Percentiles rank a stretch among this genome's conserved stretches.
These are phyloP conservation scores for Volvariella surrecta DNA, from an alignment of 1,284 basidiomycete genomes.

Conservation along the genomic window DNA sequence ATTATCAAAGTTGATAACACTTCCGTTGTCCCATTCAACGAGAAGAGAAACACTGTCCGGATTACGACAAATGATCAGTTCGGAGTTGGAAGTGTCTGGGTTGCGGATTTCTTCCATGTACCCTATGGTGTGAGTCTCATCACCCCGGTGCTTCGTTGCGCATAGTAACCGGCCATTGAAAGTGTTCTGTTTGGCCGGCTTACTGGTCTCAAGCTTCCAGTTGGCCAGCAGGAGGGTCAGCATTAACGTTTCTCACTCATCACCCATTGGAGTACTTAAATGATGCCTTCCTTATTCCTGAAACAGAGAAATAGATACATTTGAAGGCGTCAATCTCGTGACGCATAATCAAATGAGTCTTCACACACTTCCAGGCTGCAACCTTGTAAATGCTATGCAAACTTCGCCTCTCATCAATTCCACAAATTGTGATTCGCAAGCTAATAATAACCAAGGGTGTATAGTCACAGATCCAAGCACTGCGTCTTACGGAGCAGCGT, in stretches of 20 bases:
- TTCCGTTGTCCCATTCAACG: slow-evolving; percentile 42
- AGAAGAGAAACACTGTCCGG: slow-evolving; percentile 66
- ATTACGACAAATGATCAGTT: slow-evolving; percentile 51
- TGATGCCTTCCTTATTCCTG: no score
- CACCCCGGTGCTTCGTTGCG: no score
- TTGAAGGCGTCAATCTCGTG: slow-evolving; percentile 66
- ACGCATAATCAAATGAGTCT: slow-evolving; percentile 58
- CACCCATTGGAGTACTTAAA: no score
- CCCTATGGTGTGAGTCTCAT: slow-evolving; percentile 57
- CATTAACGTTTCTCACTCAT: slow-evolving; percentile 8
- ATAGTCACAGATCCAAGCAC: slow-evolving; percentile 42
- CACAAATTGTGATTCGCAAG: slow-evolving; percentile 50
- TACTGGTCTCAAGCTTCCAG: slow-evolving; percentile 54
- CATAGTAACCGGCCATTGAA: no score
- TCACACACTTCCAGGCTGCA: slow-evolving; percentile 60
- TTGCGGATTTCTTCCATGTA: slow-evolving; percentile 59
- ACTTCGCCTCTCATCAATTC: slow-evolving; percentile 45
- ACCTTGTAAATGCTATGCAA: slow-evolving; percentile 37
- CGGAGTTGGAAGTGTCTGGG: slow-evolving; percentile 57
- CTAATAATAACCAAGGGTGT: slow-evolving; percentile 57
- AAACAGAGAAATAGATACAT: slow-evolving; percentile 60
- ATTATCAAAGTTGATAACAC: slow-evolving; percentile 71
- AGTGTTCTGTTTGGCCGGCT: slow-evolving; percentile 73
- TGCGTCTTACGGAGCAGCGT: slow-evolving; percentile 55
- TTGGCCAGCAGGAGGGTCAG: slow-evolving; percentile 56